Percentiles rank a stretch among this genome's conserved stretches.
phyloP scores from a whole-genome alignment of 305 asterid species.

The Stenogyne calaminthoides region DNA sequence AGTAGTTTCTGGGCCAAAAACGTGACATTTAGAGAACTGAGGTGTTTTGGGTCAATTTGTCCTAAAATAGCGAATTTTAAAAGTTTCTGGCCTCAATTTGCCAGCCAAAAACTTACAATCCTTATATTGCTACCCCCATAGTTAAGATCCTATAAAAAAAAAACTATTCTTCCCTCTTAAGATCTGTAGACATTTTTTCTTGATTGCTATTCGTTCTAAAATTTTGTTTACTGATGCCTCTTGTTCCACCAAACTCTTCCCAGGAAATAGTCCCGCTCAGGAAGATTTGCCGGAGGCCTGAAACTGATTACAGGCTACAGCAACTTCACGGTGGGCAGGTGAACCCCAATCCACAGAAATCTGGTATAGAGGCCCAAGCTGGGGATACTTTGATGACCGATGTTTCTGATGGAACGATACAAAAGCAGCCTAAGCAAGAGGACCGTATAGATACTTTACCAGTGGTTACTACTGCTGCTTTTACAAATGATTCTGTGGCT shows the following conservation, averaged over 20 bases:
- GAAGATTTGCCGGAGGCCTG: constrained; percentile 93
- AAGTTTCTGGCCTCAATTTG: no score
- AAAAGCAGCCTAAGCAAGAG: constrained; percentile 43
- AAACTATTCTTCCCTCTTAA: no score
- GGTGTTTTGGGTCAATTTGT: no score
- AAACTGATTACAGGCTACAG: constrained; percentile 87
- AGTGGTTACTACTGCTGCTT: neutral
- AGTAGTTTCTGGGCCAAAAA: no score
- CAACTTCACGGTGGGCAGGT: constrained; percentile 62
- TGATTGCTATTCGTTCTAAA: no score
- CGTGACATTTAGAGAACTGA: no score
- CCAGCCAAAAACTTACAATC: no score
- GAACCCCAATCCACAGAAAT: constrained; percentile 45
- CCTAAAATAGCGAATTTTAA: no score
- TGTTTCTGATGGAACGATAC: constrained; percentile 38
- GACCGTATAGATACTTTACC: constrained; percentile 27
- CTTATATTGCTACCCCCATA: no score
- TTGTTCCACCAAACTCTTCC: neutral
- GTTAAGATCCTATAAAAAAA: no score
- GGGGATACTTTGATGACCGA: constrained; percentile 29
- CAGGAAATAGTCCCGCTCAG: constrained; percentile 91
- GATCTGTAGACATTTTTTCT: neutral
- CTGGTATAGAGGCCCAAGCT: constrained; percentile 33
- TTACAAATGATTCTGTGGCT: neutral
- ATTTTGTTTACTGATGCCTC: neutral